Percentiles rank a stretch among this genome's conserved stretches.
Conservation (phyloP, 2,329 filamentous ascomycete genomes). For the Ophiostoma ips region DNA sequence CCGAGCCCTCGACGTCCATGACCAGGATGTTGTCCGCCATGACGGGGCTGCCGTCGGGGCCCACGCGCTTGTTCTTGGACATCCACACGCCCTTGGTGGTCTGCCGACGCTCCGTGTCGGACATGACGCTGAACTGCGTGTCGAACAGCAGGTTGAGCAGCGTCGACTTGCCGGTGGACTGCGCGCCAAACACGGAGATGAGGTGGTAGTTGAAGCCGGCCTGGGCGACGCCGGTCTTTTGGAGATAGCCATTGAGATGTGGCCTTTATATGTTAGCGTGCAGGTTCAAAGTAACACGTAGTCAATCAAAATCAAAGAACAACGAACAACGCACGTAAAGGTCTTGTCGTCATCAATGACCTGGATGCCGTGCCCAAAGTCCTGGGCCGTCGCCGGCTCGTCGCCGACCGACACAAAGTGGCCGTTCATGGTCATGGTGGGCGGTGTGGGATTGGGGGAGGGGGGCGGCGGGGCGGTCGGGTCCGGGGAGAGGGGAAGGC, state of each 20-base stretch:
- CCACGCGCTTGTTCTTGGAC: constrained; percentile 79
- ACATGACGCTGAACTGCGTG: constrained; percentile 96
- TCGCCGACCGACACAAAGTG: constrained; percentile 66
- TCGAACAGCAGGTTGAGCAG: constrained; percentile 91
- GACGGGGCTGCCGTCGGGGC: constrained; percentile 29
- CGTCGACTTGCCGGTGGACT: constrained; percentile 97
- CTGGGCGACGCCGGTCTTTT: constrained; percentile 63
- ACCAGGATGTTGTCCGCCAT: constrained; percentile 98
- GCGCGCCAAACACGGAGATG: constrained; percentile 96
- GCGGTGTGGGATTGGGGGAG: neutral
- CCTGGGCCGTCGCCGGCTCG: constrained; percentile 44
- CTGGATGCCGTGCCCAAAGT: constrained; percentile 89
- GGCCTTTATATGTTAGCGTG: constrained; percentile 33
- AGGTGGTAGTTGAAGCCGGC: constrained; percentile 98
- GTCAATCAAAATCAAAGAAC: neutral
- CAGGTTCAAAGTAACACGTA: neutral
- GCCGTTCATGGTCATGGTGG: constrained; percentile 49
- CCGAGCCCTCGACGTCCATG: constrained; percentile 98
- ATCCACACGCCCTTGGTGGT: constrained; percentile 99
- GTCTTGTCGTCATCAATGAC: constrained; percentile 93
- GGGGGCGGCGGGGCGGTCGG: neutral
- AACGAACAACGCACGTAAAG: constrained; percentile 63
- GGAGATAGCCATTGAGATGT: constrained; percentile 70
- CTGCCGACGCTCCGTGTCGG: constrained; percentile 82
- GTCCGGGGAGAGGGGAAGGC: neutral